Conservation (phyloP, 2,329 filamentous ascomycete genomes). For the Alternaria sp. region DNA sequence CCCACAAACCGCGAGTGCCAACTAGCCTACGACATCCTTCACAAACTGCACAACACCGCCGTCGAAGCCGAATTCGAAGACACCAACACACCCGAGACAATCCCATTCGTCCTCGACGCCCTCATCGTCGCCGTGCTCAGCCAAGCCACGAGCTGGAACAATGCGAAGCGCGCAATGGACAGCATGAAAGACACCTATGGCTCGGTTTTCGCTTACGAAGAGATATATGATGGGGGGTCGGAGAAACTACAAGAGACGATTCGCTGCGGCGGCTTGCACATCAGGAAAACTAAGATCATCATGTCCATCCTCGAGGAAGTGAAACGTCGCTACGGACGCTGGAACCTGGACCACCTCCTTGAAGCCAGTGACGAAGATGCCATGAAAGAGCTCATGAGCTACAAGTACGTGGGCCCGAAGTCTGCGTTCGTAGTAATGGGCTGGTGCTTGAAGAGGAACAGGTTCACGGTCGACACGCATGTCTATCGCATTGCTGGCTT, state of each 20-base stretch:
- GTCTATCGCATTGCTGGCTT: conserved; percentile 9
- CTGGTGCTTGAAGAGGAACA: conserved; percentile 10
- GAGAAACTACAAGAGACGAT: conserved; percentile 5
- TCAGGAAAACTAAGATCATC: conserved; percentile 8
- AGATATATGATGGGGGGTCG: neutral
- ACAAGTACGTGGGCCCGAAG: conserved; percentile 12
- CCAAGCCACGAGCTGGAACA: conserved; percentile 10
- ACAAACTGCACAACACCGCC: conserved; percentile 4
- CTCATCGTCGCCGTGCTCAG: conserved; percentile 6
- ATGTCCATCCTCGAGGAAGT: conserved; percentile 9
- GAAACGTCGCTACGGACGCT: conserved; percentile 5
- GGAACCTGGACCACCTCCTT: conserved; percentile 4
- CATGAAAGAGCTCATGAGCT: conserved; percentile 11
- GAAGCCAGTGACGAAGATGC: conserved; percentile 8
- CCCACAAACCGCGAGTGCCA: conserved; percentile 8
- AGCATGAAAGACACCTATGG: conserved; percentile 5
- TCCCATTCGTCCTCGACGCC: conserved; percentile 9
- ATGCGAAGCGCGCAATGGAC: conserved; percentile 10
- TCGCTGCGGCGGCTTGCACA: conserved; percentile 3
- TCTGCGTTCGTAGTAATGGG: conserved; percentile 12
- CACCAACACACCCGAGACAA: conserved; percentile 1
- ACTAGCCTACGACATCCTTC: conserved; percentile 4
- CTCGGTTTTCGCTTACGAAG: conserved; percentile 3
- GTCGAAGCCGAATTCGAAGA: conserved; percentile 7
- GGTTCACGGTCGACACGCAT: conserved; percentile 10